Conservation (phyloP, 129 eudicot genomes). For the Silybum marianum region DNA sequence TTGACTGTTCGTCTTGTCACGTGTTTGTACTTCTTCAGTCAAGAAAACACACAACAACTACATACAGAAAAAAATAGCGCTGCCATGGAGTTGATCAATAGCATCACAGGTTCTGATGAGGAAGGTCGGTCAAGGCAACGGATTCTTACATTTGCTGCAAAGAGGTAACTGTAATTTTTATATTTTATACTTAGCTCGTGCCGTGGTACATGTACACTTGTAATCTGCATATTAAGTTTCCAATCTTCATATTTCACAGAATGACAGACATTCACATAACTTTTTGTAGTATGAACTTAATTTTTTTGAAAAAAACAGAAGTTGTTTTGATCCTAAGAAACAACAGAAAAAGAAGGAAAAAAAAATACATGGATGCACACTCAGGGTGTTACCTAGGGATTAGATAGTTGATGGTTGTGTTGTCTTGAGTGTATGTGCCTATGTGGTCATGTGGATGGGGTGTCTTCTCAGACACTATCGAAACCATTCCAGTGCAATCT, state of each 20-base stretch:
- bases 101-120: conserved; percentile 84
- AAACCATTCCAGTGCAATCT: neutral
- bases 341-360: neutral
- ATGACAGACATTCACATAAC: neutral
- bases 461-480: neutral
- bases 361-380: neutral
- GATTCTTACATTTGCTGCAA: conserved; percentile 87
- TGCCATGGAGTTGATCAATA: conserved; percentile 90
- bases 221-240: conserved; percentile 13
- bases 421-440: neutral
- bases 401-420: neutral
- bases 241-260: conserved; percentile 4
- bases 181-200: neutral
- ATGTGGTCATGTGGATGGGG: neutral
- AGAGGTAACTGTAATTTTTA: conserved; percentile 48
- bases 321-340: neutral
- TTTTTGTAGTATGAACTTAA: conserved; percentile 14
- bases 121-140: conserved; percentile 95
- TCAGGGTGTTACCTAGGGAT: neutral
- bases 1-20: neutral
- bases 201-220: neutral
- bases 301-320: neutral
- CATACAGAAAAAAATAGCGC: conserved; percentile 61
- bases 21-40: conserved; percentile 50
- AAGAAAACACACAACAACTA: conserved; percentile 46